phyloP scores from a whole-genome alignment of 208 protist species.

The Novymonas esmeraldas region DNA sequence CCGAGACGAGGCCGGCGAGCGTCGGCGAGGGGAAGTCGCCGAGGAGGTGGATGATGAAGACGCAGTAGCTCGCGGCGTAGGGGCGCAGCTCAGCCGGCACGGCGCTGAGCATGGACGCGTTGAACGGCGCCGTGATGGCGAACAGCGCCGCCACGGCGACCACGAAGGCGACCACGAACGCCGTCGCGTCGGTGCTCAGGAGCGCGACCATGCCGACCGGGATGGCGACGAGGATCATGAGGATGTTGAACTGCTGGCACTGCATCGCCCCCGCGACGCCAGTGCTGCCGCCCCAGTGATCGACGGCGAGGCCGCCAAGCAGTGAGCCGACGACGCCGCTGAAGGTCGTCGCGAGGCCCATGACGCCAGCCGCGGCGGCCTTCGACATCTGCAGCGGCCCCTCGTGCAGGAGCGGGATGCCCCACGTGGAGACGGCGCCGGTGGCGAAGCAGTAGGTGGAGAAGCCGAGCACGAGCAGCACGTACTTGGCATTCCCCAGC shows the following conservation, averaged over 20 bases:
- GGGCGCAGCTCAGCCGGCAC: conserved; percentile 68
- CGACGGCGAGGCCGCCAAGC: conserved; percentile 60
- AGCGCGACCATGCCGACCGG: conserved; percentile 55
- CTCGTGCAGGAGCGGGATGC: conserved; percentile 73
- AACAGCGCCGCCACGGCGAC: conserved; percentile 69
- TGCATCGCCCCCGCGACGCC: conserved; percentile 45
- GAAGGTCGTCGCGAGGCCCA: conserved; percentile 66
- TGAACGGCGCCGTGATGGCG: conserved; percentile 80
- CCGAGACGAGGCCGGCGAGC: conserved; percentile 69
- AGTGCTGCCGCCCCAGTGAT: conserved; percentile 66
- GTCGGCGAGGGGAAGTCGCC: conserved; percentile 91
- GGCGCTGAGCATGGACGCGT: conserved; percentile 67
- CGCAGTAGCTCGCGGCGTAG: conserved; percentile 86
- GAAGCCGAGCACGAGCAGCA: conserved; percentile 76
- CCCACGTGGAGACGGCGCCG: conserved; percentile 81
- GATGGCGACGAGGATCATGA: conserved; percentile 54
- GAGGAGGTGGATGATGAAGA: conserved; percentile 87
- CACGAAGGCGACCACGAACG: conserved; percentile 47
- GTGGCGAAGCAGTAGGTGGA: conserved; percentile 88
- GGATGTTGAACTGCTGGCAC: conserved; percentile 56
- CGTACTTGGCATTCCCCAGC: conserved; percentile 58
- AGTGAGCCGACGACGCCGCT: conserved; percentile 75
- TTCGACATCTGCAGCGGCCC: conserved; percentile 57
- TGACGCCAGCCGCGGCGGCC: conserved; percentile 39
- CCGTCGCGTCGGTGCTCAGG: conserved; percentile 18